Evolutionary conservation across 1,139 yeast species (phyloP), one percentile per base, ranked within the genome.

Genomic region (Suhomyces ambrosiae): DNA sequence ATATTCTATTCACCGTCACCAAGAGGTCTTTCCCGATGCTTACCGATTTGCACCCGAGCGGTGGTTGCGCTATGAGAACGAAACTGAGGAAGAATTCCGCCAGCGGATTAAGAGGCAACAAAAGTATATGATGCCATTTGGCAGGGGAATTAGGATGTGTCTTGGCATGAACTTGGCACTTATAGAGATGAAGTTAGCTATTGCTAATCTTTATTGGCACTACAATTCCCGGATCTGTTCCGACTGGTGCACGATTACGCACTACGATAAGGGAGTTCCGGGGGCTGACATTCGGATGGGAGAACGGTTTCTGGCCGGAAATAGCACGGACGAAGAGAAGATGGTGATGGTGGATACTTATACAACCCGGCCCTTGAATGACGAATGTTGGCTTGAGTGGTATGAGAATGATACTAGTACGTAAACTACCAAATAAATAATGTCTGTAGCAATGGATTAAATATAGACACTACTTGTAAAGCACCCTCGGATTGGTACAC

Each of bases 91-190:
- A 2, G 69, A 65, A n/a, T 73, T 38, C 54, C 56, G 50, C 28
- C 49, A 48, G 4, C 60, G 82, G 31, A 51, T 74, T 17, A 68
- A 63, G 35, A 37, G 39, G 12, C 82, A 80, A 76, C 68, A 71
- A 42, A 71, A 68, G 40, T 70, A 68, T 47, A 74, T 82, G 71
- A 75, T 82, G 73, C 81, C 85, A 0, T 83, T 83, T 63, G 89
- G 90, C 1, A 76, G 79, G 32, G 90, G 90, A 2, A 70, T 80
- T n/a, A 63, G 89, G 43, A 82, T 82, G 89, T 83, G 90, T 50
- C 63, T 82, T 39, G 90, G 90, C 0, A 76, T 80, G 81, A 72
- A 82, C 50, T 61, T 83, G 39, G 90, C 89, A 0, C 58, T 77
- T 23, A 76, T 78, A 30, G 90, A 82, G 53, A 80, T 83, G 69